A percentile compares a stretch with the other conserved stretches of the same genome.
Evolutionary conservation across 768 basidiomycete genomes (phyloP).

Genomic region (Boletus coccyginus): DNA sequence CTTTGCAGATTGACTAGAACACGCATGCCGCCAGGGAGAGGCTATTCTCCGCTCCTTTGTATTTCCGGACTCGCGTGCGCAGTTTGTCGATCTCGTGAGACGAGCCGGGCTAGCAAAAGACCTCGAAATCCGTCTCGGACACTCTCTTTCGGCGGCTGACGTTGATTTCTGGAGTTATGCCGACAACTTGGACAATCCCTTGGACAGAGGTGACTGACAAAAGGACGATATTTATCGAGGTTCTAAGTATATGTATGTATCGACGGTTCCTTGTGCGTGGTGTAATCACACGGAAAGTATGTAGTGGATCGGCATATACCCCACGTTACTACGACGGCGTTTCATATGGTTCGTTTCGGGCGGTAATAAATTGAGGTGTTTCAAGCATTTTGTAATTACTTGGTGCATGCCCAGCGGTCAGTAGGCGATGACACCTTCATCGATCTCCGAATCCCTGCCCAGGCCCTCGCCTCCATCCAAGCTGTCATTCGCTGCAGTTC

Average conservation of each 20-base stretch:
- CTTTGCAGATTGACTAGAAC: slow-evolving; percentile 8
- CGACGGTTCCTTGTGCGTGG: too few species aligned
- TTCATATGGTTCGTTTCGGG: neutral
- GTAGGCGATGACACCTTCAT: slow-evolving; percentile 3
- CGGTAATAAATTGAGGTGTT: slow-evolving; percentile 6
- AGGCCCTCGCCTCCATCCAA: neutral
- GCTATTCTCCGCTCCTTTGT: slow-evolving; percentile 58
- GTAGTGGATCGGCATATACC: too few species aligned
- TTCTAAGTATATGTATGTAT: neutral
- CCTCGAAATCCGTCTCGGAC: slow-evolving; percentile 21
- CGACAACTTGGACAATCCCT: slow-evolving; percentile 13
- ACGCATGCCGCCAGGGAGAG: slow-evolving; percentile 42
- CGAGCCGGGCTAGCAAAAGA: slow-evolving; percentile 42
- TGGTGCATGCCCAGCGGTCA: neutral
- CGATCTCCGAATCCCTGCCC: neutral
- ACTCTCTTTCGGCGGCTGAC: slow-evolving; percentile 34
- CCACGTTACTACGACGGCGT: too few species aligned
- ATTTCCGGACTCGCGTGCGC: slow-evolving; percentile 73
- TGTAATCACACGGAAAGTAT: too few species aligned
- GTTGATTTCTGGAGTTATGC: slow-evolving; percentile 73
- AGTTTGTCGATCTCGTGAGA: slow-evolving; percentile 56
- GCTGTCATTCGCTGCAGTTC: neutral
- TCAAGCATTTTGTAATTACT: neutral
- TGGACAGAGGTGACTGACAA: neutral
- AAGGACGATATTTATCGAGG: neutral